Conservation (phyloP, 2,329 filamentous ascomycete genomes). For the Endoconidiophora polonica region DNA sequence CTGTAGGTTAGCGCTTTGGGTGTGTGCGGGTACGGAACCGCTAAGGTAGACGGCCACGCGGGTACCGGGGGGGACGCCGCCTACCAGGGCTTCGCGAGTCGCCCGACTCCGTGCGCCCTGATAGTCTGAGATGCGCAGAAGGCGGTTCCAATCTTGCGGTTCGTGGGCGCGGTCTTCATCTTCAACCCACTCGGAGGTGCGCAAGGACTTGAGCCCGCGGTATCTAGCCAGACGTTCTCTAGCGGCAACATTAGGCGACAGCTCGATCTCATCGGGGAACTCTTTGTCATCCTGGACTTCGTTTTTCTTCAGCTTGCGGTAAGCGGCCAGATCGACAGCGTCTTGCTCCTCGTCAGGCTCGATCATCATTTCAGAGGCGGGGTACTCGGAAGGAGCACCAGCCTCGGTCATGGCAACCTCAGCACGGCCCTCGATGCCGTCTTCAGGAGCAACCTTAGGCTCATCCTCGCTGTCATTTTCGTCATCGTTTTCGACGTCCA, state of each 20-base stretch:
- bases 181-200: slow-evolving; percentile 75
- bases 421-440: slow-evolving; percentile 59
- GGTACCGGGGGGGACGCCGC: slow-evolving; percentile 70
- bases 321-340: slow-evolving; percentile 62
- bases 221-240: slow-evolving; percentile 74
- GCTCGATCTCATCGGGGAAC: slow-evolving; percentile 93
- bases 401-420: slow-evolving; percentile 56
- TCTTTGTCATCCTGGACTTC: slow-evolving; percentile 83
- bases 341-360: slow-evolving; percentile 70
- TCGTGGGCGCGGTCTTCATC: slow-evolving; percentile 75
- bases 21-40: slow-evolving; percentile 27
- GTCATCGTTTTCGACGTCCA: slow-evolving; percentile 41
- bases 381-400: slow-evolving; percentile 65
- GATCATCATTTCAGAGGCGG: slow-evolving; percentile 82
- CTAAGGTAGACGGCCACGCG: slow-evolving; percentile 65
- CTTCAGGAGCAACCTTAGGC: slow-evolving; percentile 52
- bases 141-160: slow-evolving; percentile 73
- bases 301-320: slow-evolving; percentile 57
- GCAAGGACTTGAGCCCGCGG: slow-evolving; percentile 78
- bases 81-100: slow-evolving; percentile 69
- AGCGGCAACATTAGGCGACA: slow-evolving; percentile 74
- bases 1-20: slow-evolving; percentile 30
- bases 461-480: slow-evolving; percentile 35
- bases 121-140: slow-evolving; percentile 83
- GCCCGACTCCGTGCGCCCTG: slow-evolving; percentile 62